Conservation (phyloP, 768 basidiomycete genomes). For the Nevesoporus exiguus region DNA sequence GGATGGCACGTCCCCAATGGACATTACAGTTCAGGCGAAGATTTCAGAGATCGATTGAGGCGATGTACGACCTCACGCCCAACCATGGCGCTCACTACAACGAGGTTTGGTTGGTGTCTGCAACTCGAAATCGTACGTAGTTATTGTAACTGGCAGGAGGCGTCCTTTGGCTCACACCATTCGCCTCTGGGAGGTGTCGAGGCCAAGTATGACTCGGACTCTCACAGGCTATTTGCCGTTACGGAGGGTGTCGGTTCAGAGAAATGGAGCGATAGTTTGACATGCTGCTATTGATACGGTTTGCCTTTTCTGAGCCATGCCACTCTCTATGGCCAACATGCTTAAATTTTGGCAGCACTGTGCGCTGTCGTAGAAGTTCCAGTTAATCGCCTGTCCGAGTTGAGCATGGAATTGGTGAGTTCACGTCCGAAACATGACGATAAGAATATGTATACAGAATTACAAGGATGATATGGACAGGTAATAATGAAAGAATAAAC, state of each 20-base stretch:
- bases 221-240: conserved; percentile 8
- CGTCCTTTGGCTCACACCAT: conserved; percentile 49
- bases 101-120: conserved; percentile 33
- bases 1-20: conserved; percentile 17
- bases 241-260: conserved; percentile 27
- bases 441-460: too few species aligned
- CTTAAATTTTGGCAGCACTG: too few species aligned
- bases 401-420: too few species aligned
- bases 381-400: too few species aligned
- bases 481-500: too few species aligned
- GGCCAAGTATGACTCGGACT: conserved; percentile 16
- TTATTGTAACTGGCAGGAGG: conserved; percentile 31
- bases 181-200: conserved; percentile 40
- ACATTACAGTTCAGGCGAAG: conserved; percentile 14
- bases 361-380: too few species aligned
- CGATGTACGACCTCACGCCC: conserved; percentile 33
- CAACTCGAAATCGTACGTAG: too few species aligned
- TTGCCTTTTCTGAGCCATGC: neutral
- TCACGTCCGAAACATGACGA: too few species aligned
- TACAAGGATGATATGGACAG: too few species aligned
- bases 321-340: too few species aligned
- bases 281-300: conserved; percentile 9
- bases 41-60: conserved; percentile 16
- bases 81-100: conserved; percentile 44
- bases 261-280: conserved; percentile 13